Base-by-base conservation (phyloP, 192 early-diverging fungal species). In the Podila horticola region DNA sequence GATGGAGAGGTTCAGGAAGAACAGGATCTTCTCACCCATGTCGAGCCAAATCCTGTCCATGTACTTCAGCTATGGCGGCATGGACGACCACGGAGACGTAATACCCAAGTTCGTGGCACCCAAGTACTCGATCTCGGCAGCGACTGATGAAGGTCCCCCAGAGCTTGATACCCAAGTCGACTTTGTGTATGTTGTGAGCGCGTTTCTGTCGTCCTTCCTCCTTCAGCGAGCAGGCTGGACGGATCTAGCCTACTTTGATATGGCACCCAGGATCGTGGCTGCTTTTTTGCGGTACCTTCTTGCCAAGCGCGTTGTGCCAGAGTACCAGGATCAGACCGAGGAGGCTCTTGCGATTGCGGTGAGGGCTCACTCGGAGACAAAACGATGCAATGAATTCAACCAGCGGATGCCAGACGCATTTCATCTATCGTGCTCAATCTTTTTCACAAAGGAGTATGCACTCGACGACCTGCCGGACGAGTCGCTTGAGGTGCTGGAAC, bases 1-100 rank as follows among this genome's bases (percentile, higher is more conserved):
- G 0, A 81, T 81, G 66, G 77, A 73, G 20, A 73, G 59, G n/a
- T 81, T 73, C 36, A 66, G 77, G 26, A 73, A 73, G 22, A 71
- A 73, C 30, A 65, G 77, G 2, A 60, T 26, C 13, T 81, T 81
- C 30, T 61, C 41, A 1, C 29, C 67, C 10, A 48, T 69, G 10
- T 60, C 77, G 3, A 51, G 31, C 22, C 59, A 66, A 20, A 72
- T 81, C 45, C 30, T 81, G 0, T 49, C 62, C 17, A 81, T 57
- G 7, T 81, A 72, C 10, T 81, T 81, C 33, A 69, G 66, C 22
- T 66, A 69, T 45, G 77, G 77, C 22, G 63, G 64, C 36, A 73
- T 81, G 77, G 71, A 71, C 20, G 31, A 41, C 34, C 64, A 79
- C 34, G 26, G 11, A 4, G 74, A 50, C 34, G 52, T 55, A 8